Evolutionary conservation across 2,329 filamentous ascomycete species (phyloP), one percentile per base, ranked within the genome.

Genomic region (Seiridium unicorne): DNA sequence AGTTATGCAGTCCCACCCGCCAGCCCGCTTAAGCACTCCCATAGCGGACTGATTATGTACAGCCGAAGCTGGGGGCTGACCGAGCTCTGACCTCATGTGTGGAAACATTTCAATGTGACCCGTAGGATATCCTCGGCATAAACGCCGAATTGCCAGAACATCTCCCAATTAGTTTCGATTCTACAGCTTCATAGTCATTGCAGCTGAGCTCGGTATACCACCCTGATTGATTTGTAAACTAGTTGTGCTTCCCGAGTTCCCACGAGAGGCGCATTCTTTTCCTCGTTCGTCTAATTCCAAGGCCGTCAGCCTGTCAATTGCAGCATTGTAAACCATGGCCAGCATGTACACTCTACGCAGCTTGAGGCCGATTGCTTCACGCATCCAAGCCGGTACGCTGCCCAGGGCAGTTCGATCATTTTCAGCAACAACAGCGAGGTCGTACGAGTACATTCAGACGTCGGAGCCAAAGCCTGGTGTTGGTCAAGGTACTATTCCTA

Each of bases 401-500:
- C 86, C 87, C 51, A 79, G 82, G 57, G 73, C 86, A 54, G 73
- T 77, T 62, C 81, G 85, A 56, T 75, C 77, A 63, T 84, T 83
- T 64, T 84, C 81, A 60, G 81, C 82, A 58, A 77, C 73, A 13
- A 56, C 74, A 10, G 62, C 74, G 64, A 70, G 67, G 62, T 73
- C 76, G 58, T 97, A 96, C 77, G 90, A 97, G 72, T 89, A 89
- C 76, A 88, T 98, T 68, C 81, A 95, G 67, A 88, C 92, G 55
- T 92, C 91, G 18, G 87, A 86, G 66, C 94, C 94, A 8, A 90
- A 89, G 75, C 89, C 91, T n/a, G 93, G 93, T 55, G 93, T 99
- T 60, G 92, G 91, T 2, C 85, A 97, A 79, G 91, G 94, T 97
- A 83, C 64, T 79, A 32, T 13, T 5, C 31, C 13, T 42, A 44